phyloP scores from a whole-genome alignment of 2,329 filamentous ascomycete genomes.

The Stemphylium vesicarium region DNA sequence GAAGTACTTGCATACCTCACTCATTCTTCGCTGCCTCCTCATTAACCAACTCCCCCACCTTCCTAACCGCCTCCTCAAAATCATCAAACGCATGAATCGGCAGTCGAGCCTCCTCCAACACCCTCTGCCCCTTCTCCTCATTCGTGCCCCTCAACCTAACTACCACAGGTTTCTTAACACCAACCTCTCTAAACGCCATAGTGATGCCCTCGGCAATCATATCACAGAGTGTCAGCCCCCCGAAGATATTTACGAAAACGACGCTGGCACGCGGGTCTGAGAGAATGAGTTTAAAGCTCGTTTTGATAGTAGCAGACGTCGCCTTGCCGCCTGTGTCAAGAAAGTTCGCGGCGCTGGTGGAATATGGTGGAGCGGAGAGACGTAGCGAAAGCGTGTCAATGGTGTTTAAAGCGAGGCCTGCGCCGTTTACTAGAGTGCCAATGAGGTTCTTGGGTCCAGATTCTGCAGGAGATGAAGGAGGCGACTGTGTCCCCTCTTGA shows the following conservation, averaged over 20 bases:
- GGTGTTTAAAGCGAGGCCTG: constrained; percentile 90
- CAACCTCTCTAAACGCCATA: constrained; percentile 72
- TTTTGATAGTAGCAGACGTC: constrained; percentile 79
- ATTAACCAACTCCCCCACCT: constrained; percentile 41
- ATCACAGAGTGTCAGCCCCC: constrained; percentile 73
- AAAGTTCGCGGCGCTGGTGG: constrained; percentile 69
- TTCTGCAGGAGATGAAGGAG: constrained; percentile 13
- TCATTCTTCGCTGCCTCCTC: neutral
- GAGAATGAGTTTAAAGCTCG: constrained; percentile 75
- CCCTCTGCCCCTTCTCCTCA: constrained; percentile 71
- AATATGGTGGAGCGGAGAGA: constrained; percentile 57
- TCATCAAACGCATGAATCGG: constrained; percentile 74
- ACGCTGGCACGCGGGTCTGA: constrained; percentile 74
- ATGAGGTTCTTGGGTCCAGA: constrained; percentile 63
- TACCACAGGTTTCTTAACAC: constrained; percentile 71
- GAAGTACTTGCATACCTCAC: too few species aligned
- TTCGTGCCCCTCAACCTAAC: constrained; percentile 78
- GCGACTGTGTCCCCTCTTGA: constrained; percentile 7
- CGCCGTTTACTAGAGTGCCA: constrained; percentile 86
- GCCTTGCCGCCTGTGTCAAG: constrained; percentile 90
- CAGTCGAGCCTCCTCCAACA: constrained; percentile 72
- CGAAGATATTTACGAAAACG: constrained; percentile 75
- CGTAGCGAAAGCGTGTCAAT: constrained; percentile 74
- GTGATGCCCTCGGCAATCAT: constrained; percentile 82
- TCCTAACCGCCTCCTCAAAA: constrained; percentile 69